Conservation (phyloP, 176 grass and related monocot species). For the Phyllostachys edulis region DNA sequence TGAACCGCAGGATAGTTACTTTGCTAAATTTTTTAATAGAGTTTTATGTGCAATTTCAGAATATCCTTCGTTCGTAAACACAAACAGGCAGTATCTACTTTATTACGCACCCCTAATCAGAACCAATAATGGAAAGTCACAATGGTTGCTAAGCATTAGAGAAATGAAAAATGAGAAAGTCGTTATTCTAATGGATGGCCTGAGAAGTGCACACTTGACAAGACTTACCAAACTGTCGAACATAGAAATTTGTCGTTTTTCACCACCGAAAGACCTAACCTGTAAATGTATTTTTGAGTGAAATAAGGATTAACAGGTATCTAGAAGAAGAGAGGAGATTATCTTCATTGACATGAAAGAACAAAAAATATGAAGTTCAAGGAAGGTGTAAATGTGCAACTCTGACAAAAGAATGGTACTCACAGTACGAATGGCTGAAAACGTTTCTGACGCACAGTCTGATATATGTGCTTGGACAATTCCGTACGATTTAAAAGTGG, state of each 20-base stretch:
- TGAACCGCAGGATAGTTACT: not conserved
- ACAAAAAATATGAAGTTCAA: slow-evolving; percentile 16
- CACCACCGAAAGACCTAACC: slow-evolving; percentile 95
- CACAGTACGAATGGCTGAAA: slow-evolving; percentile 95
- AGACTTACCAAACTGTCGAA: slow-evolving; percentile 77
- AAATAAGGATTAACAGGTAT: slow-evolving; percentile 18
- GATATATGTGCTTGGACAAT: slow-evolving; percentile 86
- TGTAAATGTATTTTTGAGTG: slow-evolving; percentile 38
- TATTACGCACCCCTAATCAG: not conserved
- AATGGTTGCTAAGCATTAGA: not conserved
- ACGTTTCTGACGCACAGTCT: slow-evolving; percentile 89
- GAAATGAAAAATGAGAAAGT: not conserved
- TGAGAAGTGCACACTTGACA: not conserved
- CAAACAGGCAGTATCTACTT: not conserved
- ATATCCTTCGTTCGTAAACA: not conserved
- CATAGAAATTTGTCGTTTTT: slow-evolving; percentile 86
- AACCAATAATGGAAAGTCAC: not conserved
- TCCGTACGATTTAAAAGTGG: slow-evolving; percentile 83
- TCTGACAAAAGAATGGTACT: slow-evolving; percentile 40
- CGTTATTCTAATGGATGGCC: not conserved
- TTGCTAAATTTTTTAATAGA: not conserved
- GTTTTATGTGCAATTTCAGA: not conserved
- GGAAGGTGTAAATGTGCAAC: not conserved
- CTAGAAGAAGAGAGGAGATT: slow-evolving; percentile 1
- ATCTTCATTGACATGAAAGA: not conserved